Evolutionary conservation across 2,329 filamentous ascomycete species (phyloP).

Genomic region (Coniella lustricola): DNA sequence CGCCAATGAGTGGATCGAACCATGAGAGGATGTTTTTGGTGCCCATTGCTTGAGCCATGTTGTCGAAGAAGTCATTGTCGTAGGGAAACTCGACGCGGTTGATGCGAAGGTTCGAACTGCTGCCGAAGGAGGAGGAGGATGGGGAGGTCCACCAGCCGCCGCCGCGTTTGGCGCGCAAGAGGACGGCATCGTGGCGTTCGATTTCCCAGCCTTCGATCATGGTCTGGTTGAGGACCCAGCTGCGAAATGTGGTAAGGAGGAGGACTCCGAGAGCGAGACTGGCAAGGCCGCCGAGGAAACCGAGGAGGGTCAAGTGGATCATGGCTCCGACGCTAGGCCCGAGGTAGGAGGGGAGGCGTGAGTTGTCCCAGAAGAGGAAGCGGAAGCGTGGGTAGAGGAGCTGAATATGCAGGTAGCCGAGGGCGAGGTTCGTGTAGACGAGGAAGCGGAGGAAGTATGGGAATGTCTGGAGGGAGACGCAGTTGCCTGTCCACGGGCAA

Average conservation of each 20-base stretch:
- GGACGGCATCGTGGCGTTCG: slow-evolving; percentile 53
- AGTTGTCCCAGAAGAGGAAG: slow-evolving; percentile 51
- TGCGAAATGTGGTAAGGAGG: slow-evolving; percentile 53
- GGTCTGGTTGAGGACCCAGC: slow-evolving; percentile 62
- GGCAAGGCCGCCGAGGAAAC: slow-evolving; percentile 50
- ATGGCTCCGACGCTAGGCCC: slow-evolving; percentile 58
- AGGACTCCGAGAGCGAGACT: slow-evolving; percentile 59
- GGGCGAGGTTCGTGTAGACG: slow-evolving; percentile 57
- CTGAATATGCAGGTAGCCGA: slow-evolving; percentile 51
- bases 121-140: not conserved
- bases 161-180: slow-evolving; percentile 37
- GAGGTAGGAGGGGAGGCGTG: slow-evolving; percentile 66
- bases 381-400: slow-evolving; percentile 54
- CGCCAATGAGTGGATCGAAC: slow-evolving; percentile 60
- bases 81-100: slow-evolving; percentile 72
- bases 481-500: slow-evolving; percentile 79
- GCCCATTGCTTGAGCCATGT: slow-evolving; percentile 71
- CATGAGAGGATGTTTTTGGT: slow-evolving; percentile 58
- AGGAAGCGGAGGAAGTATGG: slow-evolving; percentile 79
- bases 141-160: slow-evolving; percentile 32
- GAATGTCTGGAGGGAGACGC: slow-evolving; percentile 74
- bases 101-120: slow-evolving; percentile 32
- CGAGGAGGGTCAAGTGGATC: slow-evolving; percentile 52
- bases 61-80: slow-evolving; percentile 67
- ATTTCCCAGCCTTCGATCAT: slow-evolving; percentile 77